phyloP scores from a whole-genome alignment of 2,329 filamentous ascomycete species.

The Thelonectria rubi region DNA sequence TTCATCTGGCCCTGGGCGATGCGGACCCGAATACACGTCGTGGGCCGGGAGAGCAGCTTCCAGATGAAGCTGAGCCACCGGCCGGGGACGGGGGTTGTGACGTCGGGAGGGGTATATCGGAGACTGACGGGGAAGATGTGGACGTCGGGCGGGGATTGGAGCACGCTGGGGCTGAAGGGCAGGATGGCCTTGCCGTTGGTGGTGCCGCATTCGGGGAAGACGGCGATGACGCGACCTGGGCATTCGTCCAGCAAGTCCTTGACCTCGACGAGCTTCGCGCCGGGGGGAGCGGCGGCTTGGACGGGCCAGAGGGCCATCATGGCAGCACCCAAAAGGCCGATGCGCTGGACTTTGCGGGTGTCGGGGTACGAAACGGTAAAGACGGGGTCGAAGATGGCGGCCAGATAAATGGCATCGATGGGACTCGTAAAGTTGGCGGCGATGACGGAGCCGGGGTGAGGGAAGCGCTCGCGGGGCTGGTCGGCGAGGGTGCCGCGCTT shows the following conservation, averaged over 20 bases:
- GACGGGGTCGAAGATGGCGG: slow-evolving; percentile 94
- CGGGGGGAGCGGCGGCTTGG: slow-evolving; percentile 54
- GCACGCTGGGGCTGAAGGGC: slow-evolving; percentile 80
- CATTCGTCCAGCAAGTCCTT: slow-evolving; percentile 71
- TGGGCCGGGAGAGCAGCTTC: slow-evolving; percentile 84
- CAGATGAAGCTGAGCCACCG: slow-evolving; percentile 80
- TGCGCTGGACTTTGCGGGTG: slow-evolving; percentile 75
- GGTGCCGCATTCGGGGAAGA: slow-evolving; percentile 94
- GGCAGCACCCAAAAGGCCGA: slow-evolving; percentile 81
- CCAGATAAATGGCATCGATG: slow-evolving; percentile 91
- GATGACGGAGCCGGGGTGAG: slow-evolving; percentile 82
- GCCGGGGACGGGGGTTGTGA: slow-evolving; percentile 88
- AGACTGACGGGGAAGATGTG: slow-evolving; percentile 92
- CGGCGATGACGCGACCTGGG: slow-evolving; percentile 79
- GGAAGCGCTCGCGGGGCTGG: slow-evolving; percentile 77
- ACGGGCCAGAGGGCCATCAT: slow-evolving; percentile 74
- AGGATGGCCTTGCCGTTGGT: slow-evolving; percentile 93
- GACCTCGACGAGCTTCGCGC: slow-evolving; percentile 66
- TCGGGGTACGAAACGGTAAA: slow-evolving; percentile 87
- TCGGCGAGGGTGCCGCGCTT: slow-evolving; percentile 87
- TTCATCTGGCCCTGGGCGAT: slow-evolving; percentile 80
- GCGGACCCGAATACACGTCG: slow-evolving; percentile 88
- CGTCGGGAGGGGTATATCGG: slow-evolving; percentile 86
- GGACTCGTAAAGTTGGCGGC: slow-evolving; percentile 92
- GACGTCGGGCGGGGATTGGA: slow-evolving; percentile 71